Base-by-base conservation (phyloP, 1,284 basidiomycete species). In the Cutaneotrichosporon cavernicola region DNA sequence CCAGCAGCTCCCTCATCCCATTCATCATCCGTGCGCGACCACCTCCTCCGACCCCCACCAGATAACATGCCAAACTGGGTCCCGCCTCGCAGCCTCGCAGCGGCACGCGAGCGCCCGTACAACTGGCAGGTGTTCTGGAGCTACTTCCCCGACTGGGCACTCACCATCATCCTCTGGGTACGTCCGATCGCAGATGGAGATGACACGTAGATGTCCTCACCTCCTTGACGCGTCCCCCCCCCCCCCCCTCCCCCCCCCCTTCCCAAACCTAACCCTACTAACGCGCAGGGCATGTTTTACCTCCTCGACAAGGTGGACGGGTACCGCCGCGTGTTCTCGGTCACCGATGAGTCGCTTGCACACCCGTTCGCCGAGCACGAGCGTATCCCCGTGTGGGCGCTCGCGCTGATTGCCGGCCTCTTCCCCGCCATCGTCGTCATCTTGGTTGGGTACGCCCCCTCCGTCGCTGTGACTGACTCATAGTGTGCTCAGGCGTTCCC, bases 311-410 rank as follows among this genome's bases (percentile, higher is more conserved):
- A 85, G 57, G 83, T 94, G 6, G 83, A 90, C 61, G 95, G 95
- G 5, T 97, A 89, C 80, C 85, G 89, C 69, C 84, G 95, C 60
- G 83, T 87, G 58, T 97, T 97, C 79, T 90, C 88, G 5, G 82
- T 96, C 13, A 84, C 86, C 46, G 92, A 97, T 78, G 87, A 86
- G 7, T 88, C 90, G 6, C 78, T 83, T 36, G 79, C 81, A 53
- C 83, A 83, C 70, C 92, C 93, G 7, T 92, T 84, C 80, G 88
- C 93, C 2, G 83, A 86, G 4, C 85, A 90, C 47, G 92, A 98
- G 80, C 88, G 95, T 52, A 86, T 98, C 5, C 90, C 93, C 0
- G 90, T 92, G 64, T 69, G 82, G 67, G 84, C 86, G 7, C 80
- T 93, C 4, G 87, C 87, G 69, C 75, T 90, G 16, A 88, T 92